Evolutionary conservation across 805 yeast genomes (phyloP).

Genomic region (Cyberlindnera lachancei): DNA sequence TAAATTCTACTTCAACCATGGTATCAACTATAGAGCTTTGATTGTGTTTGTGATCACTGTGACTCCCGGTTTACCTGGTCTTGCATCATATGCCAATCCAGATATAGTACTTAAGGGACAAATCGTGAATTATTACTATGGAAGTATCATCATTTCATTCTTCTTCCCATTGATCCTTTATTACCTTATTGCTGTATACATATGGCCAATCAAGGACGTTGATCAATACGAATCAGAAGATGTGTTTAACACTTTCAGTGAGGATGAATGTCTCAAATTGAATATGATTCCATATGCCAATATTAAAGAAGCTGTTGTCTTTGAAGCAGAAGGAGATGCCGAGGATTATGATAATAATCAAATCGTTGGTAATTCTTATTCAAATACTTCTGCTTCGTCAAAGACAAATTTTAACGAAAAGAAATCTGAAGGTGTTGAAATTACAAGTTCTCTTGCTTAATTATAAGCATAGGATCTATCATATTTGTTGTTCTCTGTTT

Average conservation of each 20-base stretch:
- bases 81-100: constrained; percentile 26
- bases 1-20: constrained; percentile 24
- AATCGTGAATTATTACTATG: constrained; percentile 24
- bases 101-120: constrained; percentile 16
- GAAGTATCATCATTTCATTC: constrained; percentile 26
- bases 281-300: constrained; percentile 18
- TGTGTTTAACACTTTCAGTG: constrained; percentile 23
- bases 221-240: constrained; percentile 19
- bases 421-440: too few relatives aligned
- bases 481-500: not conserved
- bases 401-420: too few relatives aligned
- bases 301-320: not conserved
- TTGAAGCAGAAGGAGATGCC: not conserved
- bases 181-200: constrained; percentile 17
- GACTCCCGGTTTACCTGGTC: constrained; percentile 33
- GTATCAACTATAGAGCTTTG: constrained; percentile 26
- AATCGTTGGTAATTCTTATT: too few relatives aligned
- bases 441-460: too few relatives aligned
- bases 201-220: constrained; percentile 20
- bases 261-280: constrained; percentile 20
- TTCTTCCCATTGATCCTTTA: constrained; percentile 23
- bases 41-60: constrained; percentile 23
- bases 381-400: too few relatives aligned
- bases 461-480: too few relatives aligned
- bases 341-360: not conserved